phyloP scores from a whole-genome alignment of 768 basidiomycete genomes.

The Rubroboletus satanas region DNA sequence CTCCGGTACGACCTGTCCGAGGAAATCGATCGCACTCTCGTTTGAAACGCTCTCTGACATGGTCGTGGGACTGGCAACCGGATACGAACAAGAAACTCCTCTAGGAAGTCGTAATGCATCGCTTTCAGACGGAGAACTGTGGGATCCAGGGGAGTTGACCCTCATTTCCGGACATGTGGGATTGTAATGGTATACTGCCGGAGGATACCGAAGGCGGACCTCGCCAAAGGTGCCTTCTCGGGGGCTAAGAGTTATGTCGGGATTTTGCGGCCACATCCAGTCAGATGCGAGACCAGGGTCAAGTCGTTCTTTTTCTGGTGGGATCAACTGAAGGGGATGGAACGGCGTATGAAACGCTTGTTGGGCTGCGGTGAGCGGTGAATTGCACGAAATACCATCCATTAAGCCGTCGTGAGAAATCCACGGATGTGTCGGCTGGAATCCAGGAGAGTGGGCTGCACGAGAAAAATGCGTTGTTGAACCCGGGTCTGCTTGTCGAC shows the following conservation, averaged over 20 bases:
- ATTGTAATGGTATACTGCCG: constrained; percentile 4
- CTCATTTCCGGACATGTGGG: constrained; percentile 4
- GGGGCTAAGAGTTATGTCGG: constrained; percentile 2
- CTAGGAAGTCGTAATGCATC: constrained; percentile 12
- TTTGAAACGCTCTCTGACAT: constrained; percentile 3
- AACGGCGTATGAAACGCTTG: constrained; percentile 28
- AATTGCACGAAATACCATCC: constrained; percentile 5
- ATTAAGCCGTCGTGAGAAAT: constrained; percentile 9
- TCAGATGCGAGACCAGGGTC: constrained; percentile 1
- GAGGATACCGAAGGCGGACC: constrained; percentile 6
- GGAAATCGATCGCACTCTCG: not conserved
- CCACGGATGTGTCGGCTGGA: constrained; percentile 15
- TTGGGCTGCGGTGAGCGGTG: constrained; percentile 24
- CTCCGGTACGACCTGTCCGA: not conserved
- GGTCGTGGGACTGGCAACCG: constrained; percentile 2
- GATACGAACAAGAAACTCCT: constrained; percentile 6
- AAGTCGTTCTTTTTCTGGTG: constrained; percentile 13
- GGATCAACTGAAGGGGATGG: constrained; percentile 23
- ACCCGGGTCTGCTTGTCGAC: constrained; percentile 20
- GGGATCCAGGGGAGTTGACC: not conserved
- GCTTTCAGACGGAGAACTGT: constrained; percentile 6
- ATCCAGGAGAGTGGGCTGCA: constrained; percentile 11
- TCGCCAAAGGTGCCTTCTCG: constrained; percentile 10
- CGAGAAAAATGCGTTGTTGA: constrained; percentile 9
- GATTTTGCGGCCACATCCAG: constrained; percentile 21